Evolutionary conservation across 768 basidiomycete genomes (phyloP), one percentile per base, ranked within the genome.

Genomic region (Russula abietina): DNA sequence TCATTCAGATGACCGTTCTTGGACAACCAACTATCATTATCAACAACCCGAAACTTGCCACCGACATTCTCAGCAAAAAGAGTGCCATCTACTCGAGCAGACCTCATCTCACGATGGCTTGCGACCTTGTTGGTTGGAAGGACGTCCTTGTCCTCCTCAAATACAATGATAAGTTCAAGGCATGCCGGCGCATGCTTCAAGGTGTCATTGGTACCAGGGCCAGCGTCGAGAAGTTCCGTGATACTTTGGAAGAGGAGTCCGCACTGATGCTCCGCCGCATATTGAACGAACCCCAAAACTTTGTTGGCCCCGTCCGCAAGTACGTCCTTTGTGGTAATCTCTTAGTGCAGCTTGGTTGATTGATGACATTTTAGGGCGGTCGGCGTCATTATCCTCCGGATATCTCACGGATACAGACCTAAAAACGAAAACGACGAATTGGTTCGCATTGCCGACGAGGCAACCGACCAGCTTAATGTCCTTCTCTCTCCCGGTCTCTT

Each of bases 1-100:
- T 71, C 51, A 59, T 70, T 11, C 68, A 63, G 16, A 22, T 72
- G 50, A 66, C 61, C 7, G 54, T 71, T 17, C 61, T 72, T 30
- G 69, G 71, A 32, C 65, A 65, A 22, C 67, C 67, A 2, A 60
- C 70, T 4, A 61, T 71, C 49, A 65, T 72, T 46, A 64, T 72
- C 32, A 70, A 70, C 57, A 68, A 69, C 8, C 61, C 61, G 1
- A 43, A 68, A 49, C 43, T 63, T 2, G 67, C 68, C 8, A 53
- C 56, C 16, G 69, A 71, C 0, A 68, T 72, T 30, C 62, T 72
- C 4, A 66, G 70, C 58, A 69, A 69, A 56, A 71, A 71, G 53
- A 69, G 71, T 41, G 60, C 65, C 9, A 65, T 71, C 14, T 70
- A 72, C 67, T 71, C 67, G 12, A 64, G 62, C 49, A 58, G 66